These are phyloP conservation scores for Hanseniaspora guilliermondii DNA, from an alignment of 805 yeast species.

Conservation along the genomic window DNA sequence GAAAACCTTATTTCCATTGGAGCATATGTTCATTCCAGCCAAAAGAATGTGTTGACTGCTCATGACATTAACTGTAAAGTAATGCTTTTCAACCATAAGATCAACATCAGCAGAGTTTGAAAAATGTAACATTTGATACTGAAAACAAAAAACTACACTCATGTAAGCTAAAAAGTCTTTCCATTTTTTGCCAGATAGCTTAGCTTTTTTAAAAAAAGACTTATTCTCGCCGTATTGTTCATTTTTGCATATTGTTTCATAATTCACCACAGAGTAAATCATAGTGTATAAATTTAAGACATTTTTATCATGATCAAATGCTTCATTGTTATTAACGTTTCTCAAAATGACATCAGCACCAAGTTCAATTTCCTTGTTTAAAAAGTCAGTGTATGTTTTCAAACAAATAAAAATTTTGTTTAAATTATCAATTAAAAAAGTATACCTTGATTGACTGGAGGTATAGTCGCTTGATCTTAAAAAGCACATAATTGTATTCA, in stretches of 20 bases:
- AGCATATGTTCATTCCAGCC: slow-evolving; percentile 61
- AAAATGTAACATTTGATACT: slow-evolving; percentile 1
- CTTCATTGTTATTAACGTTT: background rate
- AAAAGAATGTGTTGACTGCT: slow-evolving; percentile 58
- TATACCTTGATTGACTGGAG: slow-evolving; percentile 33
- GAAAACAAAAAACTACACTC: slow-evolving; percentile 17
- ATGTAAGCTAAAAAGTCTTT: slow-evolving; percentile 34
- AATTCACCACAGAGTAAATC: slow-evolving; percentile 38
- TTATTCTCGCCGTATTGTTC: slow-evolving; percentile 25
- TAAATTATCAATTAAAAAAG: slow-evolving; percentile 24
- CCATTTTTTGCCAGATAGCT: slow-evolving; percentile 33
- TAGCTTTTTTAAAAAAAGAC: slow-evolving; percentile 35
- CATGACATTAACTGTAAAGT: slow-evolving; percentile 34
- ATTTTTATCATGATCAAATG: slow-evolving; percentile 17
- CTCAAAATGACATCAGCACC: slow-evolving; percentile 12
- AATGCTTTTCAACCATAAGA: background rate
- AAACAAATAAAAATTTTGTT: slow-evolving; percentile 28
- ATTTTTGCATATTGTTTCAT: slow-evolving; percentile 38
- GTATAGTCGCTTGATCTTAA: slow-evolving; percentile 24
- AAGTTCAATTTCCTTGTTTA: background rate
- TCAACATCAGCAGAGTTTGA: background rate
- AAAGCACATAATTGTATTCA: slow-evolving; percentile 35
- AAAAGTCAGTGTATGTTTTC: background rate
- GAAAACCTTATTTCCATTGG: slow-evolving; percentile 47
- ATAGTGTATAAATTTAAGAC: slow-evolving; percentile 29